Evolutionary conservation across 2,329 filamentous ascomycete species (phyloP).

Genomic region (Clarireedia homoeocarpa): DNA sequence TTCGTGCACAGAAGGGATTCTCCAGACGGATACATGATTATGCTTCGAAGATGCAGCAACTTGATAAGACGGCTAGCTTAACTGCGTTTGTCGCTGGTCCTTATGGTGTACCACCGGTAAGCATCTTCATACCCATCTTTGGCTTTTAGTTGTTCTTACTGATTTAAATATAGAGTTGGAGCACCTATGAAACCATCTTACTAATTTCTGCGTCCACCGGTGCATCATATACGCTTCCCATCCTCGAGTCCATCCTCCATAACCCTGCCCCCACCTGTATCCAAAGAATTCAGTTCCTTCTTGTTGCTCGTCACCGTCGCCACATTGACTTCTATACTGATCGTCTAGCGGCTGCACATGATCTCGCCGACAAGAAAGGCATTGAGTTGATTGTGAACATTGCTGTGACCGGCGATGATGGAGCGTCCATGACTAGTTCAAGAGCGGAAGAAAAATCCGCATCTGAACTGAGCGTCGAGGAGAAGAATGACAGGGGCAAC

Average conservation of each 20-base stretch:
- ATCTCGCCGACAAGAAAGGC: constrained; percentile 35
- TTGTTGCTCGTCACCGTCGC: constrained; percentile 43
- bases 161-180: constrained; percentile 33
- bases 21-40: constrained; percentile 44
- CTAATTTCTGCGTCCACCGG: constrained; percentile 55
- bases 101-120: constrained; percentile 42
- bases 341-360: constrained; percentile 39
- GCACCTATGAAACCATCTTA: constrained; percentile 51
- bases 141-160: not conserved
- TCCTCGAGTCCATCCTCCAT: constrained; percentile 46
- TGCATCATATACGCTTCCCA: constrained; percentile 53
- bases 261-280: constrained; percentile 38
- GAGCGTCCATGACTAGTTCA: not conserved
- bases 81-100: constrained; percentile 48
- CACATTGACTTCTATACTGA: constrained; percentile 49
- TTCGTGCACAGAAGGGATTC: constrained; percentile 49
- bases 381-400: constrained; percentile 46
- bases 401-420: constrained; percentile 38
- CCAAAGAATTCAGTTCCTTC: constrained; percentile 44
- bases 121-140: not conserved
- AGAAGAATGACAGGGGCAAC: not conserved
- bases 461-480: not conserved
- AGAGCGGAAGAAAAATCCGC: not conserved
- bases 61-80: constrained; percentile 24
- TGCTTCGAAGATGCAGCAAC: constrained; percentile 32